Evolutionary conservation across 306 rosid genomes (phyloP).

Genomic region (Ochetophila trinervis): DNA sequence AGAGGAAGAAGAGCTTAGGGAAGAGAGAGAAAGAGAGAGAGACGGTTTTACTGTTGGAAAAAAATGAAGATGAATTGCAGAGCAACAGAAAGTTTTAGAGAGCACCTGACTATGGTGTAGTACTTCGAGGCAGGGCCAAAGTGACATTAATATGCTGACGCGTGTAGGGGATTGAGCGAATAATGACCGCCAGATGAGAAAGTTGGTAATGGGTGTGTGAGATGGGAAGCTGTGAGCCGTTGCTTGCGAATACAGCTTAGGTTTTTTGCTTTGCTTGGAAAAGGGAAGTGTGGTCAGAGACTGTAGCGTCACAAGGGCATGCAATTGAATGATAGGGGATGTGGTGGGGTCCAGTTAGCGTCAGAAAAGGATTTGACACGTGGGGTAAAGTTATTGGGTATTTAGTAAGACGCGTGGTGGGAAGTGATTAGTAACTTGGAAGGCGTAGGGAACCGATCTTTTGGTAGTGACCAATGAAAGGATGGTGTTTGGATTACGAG

Average conservation of each 20-base stretch:
- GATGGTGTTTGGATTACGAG: conserved; percentile 2
- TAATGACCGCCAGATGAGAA: conserved; percentile 1
- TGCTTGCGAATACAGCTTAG: conserved; percentile 29
- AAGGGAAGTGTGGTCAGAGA: conserved; percentile 10
- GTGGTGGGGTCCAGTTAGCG: not conserved
- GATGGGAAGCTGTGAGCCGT: conserved; percentile 12
- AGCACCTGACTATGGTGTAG: conserved; percentile 25
- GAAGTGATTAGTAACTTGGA: too few relatives aligned
- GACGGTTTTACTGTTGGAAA: not conserved
- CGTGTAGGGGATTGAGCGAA: not conserved
- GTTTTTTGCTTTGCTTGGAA: not conserved
- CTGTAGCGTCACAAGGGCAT: conserved; percentile 24
- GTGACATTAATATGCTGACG: conserved; percentile 23
- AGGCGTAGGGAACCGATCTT: not conserved
- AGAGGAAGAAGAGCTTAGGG: too few relatives aligned
- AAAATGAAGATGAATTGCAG: not conserved
- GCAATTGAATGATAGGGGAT: not conserved
- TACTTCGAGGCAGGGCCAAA: conserved; percentile 33
- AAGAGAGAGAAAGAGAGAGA: not conserved
- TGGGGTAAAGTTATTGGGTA: not conserved
- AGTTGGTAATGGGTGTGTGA: conserved; percentile 3
- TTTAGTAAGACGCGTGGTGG: not conserved
- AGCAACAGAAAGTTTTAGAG: not conserved
- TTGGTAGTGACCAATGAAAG: conserved; percentile 2
- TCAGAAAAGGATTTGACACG: not conserved